Evolutionary conservation across 805 yeast genomes (phyloP), one percentile per base, ranked within the genome.

Genomic region (Yarrowia sp.): DNA sequence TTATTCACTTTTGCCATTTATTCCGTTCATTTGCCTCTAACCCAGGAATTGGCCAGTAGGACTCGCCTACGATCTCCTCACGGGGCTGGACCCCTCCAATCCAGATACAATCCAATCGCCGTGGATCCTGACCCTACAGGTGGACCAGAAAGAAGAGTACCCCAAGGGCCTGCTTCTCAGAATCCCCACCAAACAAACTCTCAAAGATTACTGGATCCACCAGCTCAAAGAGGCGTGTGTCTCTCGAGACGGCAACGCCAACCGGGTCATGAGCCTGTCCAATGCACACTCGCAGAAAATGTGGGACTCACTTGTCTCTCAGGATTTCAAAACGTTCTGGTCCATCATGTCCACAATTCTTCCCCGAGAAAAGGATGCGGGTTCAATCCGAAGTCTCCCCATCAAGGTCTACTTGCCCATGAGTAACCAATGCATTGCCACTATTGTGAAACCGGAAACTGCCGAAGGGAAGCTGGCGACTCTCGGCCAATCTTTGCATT

Each of bases 201-300:
- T 84, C 66, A 79, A 75, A 49, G 82, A 80, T 59, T 80, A 83
- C 58, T 86, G 95, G 87, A 77, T 86, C 67, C 92, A 93, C 72
- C 91, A 85, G 66, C 76, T 91, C 72, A 93, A 95, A 71, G 98
- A 93, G 71, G 82, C 91, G 4, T 85, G 91, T 70, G 90, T 81
- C 70, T 83, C 91, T 0, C 73, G 89, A 38, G 85, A 87, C 68
- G 96, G 96, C 0, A 82, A 84, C n/a, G 81, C 96, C 6, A 90
- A 88, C 67, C 81, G 85, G 1, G 83, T 93, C n/a, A 88, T 93
- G 96, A 80, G 80, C 26, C 76, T 93, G 64, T 83, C 95, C 6
- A 85, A 84, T 67, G 79, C 79, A 0, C 86, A 87, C 61, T 82
- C 93, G 0, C 74, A 78, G 24, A 71, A 71, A 1, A 77, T 91